Conservation (phyloP, 1,139 yeast species). For the Barnettozyma hawaiiensis region DNA sequence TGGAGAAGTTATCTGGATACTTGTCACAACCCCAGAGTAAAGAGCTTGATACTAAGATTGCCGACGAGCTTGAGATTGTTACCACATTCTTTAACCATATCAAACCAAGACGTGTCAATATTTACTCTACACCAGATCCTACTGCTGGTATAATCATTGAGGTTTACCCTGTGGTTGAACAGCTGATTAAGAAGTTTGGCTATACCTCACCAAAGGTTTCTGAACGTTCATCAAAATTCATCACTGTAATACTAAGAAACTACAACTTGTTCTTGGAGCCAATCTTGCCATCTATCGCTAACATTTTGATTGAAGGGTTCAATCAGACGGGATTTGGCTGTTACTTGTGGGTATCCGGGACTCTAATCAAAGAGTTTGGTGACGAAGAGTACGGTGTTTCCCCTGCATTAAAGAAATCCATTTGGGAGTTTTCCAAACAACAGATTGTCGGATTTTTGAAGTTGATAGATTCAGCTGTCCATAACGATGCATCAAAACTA, state of each 20-base stretch:
- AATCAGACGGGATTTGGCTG: constrained; percentile 68
- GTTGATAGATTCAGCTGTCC: constrained; percentile 25
- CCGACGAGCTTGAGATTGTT: constrained; percentile 72
- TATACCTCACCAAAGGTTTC: constrained; percentile 48
- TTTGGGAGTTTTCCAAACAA: constrained; percentile 46
- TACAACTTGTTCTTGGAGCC: constrained; percentile 60
- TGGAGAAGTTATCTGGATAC: constrained; percentile 39
- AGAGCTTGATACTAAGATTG: constrained; percentile 43
- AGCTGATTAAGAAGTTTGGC: constrained; percentile 50
- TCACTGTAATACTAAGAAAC: constrained; percentile 63
- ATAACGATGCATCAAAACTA: constrained; percentile 20
- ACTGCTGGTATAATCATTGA: constrained; percentile 52
- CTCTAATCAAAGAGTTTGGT: constrained; percentile 71
- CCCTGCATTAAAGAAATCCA: constrained; percentile 27
- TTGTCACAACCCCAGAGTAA: constrained; percentile 31
- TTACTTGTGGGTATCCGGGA: constrained; percentile 87
- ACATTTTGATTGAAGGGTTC: constrained; percentile 62
- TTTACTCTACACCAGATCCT: constrained; percentile 38
- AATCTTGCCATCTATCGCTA: constrained; percentile 59
- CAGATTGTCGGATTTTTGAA: constrained; percentile 41
- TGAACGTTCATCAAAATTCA: constrained; percentile 67
- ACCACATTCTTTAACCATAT: constrained; percentile 67
- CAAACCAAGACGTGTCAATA: constrained; percentile 34
- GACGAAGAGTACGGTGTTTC: constrained; percentile 37
- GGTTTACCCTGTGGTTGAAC: constrained; percentile 53